Evolutionary conservation across 192 early-diverging fungal genomes (phyloP), one percentile per base, ranked within the genome.

Genomic region (Physocladia obscura): DNA sequence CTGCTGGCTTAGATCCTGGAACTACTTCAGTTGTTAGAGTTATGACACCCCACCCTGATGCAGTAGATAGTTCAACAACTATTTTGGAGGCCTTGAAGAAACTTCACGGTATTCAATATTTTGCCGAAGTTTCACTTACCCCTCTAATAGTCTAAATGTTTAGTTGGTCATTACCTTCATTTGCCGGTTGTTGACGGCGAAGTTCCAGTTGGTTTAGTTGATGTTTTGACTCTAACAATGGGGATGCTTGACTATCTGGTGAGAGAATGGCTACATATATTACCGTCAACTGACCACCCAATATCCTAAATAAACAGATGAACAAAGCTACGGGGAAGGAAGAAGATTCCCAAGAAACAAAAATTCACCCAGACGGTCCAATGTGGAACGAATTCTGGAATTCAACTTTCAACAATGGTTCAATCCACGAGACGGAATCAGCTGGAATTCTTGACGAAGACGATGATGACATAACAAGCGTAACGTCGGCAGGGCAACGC

Each of bases 21-120:
- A 92, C 85, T 19, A 96, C 94, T 68, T 89, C 90, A 49, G 95
- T 99, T 35, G 92, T 96, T 27, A 90, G 95, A 71, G 97, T 99
- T 15, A 99, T 99, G 97, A 84, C 82, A 13, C 82, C 82, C 6
- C 82, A 84, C 50, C 82, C 82, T 0, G 82, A 84, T 57, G 77
- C 57, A 21, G 76, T 84, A 2, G 71, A 74, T 1, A 51, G 70
- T 5, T 67, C 71, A 4, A 69, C 68, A 1, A 61, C 77, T 1
- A 79, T 81, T 34, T 64, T 84, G 3, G 82, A 81, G 44, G 82
- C 79, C 13, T 67, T 84, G n/a, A 73, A 81, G 49, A 81, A 84
- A 54, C 59, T 84, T 44, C 77, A 84, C 52, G 63, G 63, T 74
- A 47, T n/a, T n/a, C n/a, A n/a, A n/a, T 27, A 35, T 67, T 34